These are phyloP conservation scores for Moricandia arvensis DNA, from an alignment of 345 rosid genomes.

Conservation along the genomic window DNA sequence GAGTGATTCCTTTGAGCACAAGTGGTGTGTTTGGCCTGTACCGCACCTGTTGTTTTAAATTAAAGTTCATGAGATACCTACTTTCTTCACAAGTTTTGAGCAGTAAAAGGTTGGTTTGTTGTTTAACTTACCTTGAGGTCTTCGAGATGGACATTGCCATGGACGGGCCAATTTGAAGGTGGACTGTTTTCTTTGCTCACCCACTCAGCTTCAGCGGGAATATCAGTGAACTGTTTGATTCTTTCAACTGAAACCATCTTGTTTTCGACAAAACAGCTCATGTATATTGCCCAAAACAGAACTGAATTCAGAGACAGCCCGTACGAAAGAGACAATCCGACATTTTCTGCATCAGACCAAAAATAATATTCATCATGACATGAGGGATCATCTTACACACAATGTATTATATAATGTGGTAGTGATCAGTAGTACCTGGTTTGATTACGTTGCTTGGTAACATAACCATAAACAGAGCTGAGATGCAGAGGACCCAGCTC, in stretches of 20 bases:
- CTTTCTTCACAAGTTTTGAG: neutral
- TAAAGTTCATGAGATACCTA: neutral
- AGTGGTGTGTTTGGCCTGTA: constrained; percentile 88
- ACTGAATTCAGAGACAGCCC: constrained; percentile 84
- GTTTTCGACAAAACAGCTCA: constrained; percentile 91
- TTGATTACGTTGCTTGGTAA: constrained; percentile 73
- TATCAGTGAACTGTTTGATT: constrained; percentile 80
- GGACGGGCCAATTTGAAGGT: constrained; percentile 74
- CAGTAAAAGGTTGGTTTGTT: neutral
- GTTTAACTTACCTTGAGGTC: constrained; percentile 68
- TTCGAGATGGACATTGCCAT: constrained; percentile 65
- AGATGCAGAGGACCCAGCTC: constrained; percentile 69
- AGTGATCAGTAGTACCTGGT: constrained; percentile 57
- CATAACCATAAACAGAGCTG: constrained; percentile 73
- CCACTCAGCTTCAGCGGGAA: constrained; percentile 82
- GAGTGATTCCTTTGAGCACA: constrained; percentile 77
- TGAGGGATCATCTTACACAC: neutral
- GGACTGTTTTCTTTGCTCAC: constrained; percentile 54
- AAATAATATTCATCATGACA: neutral
- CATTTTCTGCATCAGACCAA: constrained; percentile 56
- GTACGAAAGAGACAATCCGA: constrained; percentile 87
- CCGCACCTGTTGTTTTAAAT: constrained; percentile 55
- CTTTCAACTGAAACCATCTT: constrained; percentile 94
- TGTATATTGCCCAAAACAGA: constrained; percentile 71
- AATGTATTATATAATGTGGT: neutral